Percentiles rank a stretch among this genome's conserved stretches.
These are phyloP conservation scores for Colletotrichum graminicola DNA, from an alignment of 2,329 filamentous ascomycete species.

Conservation along the genomic window DNA sequence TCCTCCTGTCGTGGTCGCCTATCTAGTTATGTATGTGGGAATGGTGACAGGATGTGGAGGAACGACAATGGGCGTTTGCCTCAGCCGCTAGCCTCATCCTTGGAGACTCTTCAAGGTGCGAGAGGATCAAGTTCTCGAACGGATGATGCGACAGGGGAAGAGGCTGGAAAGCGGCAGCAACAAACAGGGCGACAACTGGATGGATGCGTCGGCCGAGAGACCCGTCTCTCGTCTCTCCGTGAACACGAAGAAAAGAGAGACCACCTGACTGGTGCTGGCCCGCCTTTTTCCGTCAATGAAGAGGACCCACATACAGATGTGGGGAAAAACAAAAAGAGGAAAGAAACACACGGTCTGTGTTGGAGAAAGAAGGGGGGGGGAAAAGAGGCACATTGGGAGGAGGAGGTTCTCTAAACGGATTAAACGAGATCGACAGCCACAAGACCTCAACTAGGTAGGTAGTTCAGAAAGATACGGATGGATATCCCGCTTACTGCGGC, in stretches of 20 bases:
- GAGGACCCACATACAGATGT: not conserved
- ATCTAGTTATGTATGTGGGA: no score
- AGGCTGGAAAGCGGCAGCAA: not conserved
- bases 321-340: not conserved
- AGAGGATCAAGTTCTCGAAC: not conserved
- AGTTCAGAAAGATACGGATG: not conserved
- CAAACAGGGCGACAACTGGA: constrained; percentile 7
- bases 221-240: not conserved
- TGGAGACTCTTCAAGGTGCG: not conserved
- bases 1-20: constrained; percentile 2
- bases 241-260: constrained; percentile 23
- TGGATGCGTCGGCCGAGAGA: constrained; percentile 35
- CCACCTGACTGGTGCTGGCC: constrained; percentile 31
- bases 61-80: constrained; percentile 14
- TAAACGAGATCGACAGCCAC: constrained; percentile 8
- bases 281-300: not conserved
- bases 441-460: constrained; percentile 2
- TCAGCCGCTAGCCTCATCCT: constrained; percentile 35
- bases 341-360: not conserved
- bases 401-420: not conserved
- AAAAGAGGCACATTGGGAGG: no score
- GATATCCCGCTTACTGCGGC: not conserved
- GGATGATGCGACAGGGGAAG: not conserved
- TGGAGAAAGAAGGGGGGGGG: not conserved
- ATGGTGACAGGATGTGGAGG: constrained; percentile 1